Evolutionary conservation across 2,329 filamentous ascomycete genomes (phyloP), one percentile per base, ranked within the genome.

Genomic region (Botrytis galanthina): DNA sequence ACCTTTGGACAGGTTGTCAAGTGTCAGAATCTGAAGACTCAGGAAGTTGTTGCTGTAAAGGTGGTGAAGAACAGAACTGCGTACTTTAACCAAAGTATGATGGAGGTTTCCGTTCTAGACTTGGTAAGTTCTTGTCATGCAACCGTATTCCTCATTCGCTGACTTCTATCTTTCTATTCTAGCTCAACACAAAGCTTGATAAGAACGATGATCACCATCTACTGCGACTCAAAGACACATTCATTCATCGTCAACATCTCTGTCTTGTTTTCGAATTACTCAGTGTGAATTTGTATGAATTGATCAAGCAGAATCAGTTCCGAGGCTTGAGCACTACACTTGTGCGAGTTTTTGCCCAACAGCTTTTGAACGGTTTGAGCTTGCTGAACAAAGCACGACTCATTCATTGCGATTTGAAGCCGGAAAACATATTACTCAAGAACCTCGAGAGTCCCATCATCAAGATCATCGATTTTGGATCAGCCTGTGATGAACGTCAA

Each of bases 81-180:
- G 54, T 99, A 99, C 83, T 99, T 99, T 86, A 99, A 99, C 81
- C 96, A 99, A 83, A 98, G 96, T 83, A 99, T 99, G 96, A 99
- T 99, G 96, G 96, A 99, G 82, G 96, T 99, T 46, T 99, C 96
- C 2, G 96, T 99, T 37, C 87, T 99, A 73, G 96, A 99, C 83
- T 82, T 99, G 87, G 94, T 97, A 87, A 73, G 89, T 78, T 71
- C 22, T 63, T 10, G 73, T 57, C 64, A 62, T 81, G 82, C 77
- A 83, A n/a, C 20, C 14, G 18, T 18, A 26, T 60, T 8, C 6
- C n/a, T 20, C 26, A 51, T 46, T 63, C n/a, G 37, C 78, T 79
- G 59, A 79, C 59, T 26, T 8, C 6, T 20, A 22, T 68, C 32
- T 37, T 54, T 44, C 51, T 60, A 76, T 67, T 60, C 29, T 79